Evolutionary conservation across 352 stramenopile genomes (phyloP), one percentile per base, ranked within the genome.

Genomic region (Pythium dissimile): DNA sequence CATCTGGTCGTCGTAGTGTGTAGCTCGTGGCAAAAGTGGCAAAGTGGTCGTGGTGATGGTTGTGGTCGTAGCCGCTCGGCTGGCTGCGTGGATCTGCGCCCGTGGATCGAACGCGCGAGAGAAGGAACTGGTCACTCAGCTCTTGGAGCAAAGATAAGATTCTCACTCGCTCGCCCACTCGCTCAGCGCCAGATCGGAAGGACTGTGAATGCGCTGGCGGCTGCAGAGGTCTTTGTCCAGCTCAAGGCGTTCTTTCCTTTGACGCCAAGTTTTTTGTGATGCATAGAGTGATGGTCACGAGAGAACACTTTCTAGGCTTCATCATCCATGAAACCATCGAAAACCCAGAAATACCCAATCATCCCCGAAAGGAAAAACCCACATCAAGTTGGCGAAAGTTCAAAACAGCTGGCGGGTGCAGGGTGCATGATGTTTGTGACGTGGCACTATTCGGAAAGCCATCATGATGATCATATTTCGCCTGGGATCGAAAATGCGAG

Each of bases 131-230:
- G 34, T 20, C 34, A 41, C 34, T 41, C 34, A 16, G 12, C 34
- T 41, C 34, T 41, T 48, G 20, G 42, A 23, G 18, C 39, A 46
- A 23, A 15, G 20, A 30, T n/a, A 49, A 49, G 13, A 23, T 34
- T 31, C 24, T n/a, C n/a, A n/a, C n/a, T n/a, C n/a, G n/a, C n/a
- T n/a, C n/a, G n/a, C n/a, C n/a, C 11, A 16, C 42, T 21, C 26
- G 34, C 45, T 16, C 16, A 20, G 34, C 45, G 45, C 34, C 42
- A 54, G 38, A 21, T 41, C 7, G 38, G 41, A 52, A 41, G 24
- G 54, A 56, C 62, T 21, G 55, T 31, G 55, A 73, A 67, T 44
- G 54, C 41, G 51, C 61, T 62, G 12, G 50, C 51, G 16, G 50
- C 34, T 24, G 34, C 38, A 27, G 57, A 54, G 26, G 18, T 48